Base-by-base conservation (phyloP, 139 green algal genomes). In the Chlorella ohadii region DNA sequence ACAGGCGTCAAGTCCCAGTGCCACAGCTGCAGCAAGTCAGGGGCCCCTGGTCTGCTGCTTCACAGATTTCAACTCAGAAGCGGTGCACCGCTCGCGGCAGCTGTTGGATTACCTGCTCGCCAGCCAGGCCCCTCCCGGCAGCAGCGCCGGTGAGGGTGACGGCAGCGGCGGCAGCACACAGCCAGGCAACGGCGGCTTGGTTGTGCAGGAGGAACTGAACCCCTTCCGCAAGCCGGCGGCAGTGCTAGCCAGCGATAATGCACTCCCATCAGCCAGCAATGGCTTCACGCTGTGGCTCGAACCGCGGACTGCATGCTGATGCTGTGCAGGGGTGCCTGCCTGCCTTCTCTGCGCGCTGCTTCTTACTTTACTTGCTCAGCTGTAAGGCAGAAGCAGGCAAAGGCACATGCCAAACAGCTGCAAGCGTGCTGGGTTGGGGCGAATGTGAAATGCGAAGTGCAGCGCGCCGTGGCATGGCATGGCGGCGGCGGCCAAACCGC, bases 231-330 rank as follows among this genome's bases (percentile, higher is more conserved):
- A 87, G 61, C 85, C 85, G 15, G 34, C 79, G 28, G 57, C 47
- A 28, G 73, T 79, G 72, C 68, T 75, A 23, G 31, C 73, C 3
- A 28, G 59, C 7, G 78, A 87, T 33, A 88, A 91, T 34, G 82
- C 44, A 0, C 79, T 91, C 65, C 88, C 88, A 0, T 73, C 79
- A 33, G 89, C 73, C 59, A 87, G 74, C 72, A 91, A 91, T 34
- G 85, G 72, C 0, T 91, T 91, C 64, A 36, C 80, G 4, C 51
- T 85, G 38, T 85, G 80, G 80, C 55, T 79, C 7, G 33, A 55
- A 12, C 65, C 12, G 13, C 11, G 6, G 9, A 22, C 22, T 59
- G 9, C 51, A 59, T 22, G 15, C 11, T 59, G 51, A 59, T 59
- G 51, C 44, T 55, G 44, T n/a, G n/a, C n/a, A n/a, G n/a, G n/a